These are phyloP conservation scores for Protoeuglena noctilucae DNA, from an alignment of 139 green algal species.

Conservation along the genomic window DNA sequence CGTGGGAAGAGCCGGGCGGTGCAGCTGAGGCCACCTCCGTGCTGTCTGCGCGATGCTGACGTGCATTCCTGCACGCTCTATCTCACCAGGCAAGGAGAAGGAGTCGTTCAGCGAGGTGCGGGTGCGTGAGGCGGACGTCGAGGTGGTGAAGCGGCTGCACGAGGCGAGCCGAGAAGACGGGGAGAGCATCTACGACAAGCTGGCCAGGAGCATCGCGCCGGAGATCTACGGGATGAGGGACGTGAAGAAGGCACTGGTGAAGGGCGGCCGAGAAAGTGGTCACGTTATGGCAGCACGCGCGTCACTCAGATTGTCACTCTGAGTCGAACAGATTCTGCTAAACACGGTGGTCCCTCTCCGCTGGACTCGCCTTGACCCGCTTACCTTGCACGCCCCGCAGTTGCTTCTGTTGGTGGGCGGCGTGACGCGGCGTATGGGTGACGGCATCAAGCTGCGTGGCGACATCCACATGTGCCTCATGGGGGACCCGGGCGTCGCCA, in stretches of 20 bases:
- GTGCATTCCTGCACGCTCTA: neutral
- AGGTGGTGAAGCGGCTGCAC: neutral
- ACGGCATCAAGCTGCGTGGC: conserved; percentile 91
- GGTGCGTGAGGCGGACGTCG: conserved; percentile 1
- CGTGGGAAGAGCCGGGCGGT: too few relatives aligned
- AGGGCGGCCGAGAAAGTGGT: neutral
- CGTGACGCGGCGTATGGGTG: conserved; percentile 43
- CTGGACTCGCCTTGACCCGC: too few relatives aligned
- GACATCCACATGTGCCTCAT: conserved; percentile 98
- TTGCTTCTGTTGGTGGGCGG: conserved; percentile 90
- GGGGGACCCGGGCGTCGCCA: conserved; percentile 96
- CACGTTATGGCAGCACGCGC: too few relatives aligned
- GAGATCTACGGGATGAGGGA: conserved; percentile 89
- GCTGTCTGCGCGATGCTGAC: too few relatives aligned
- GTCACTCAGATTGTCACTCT: too few relatives aligned
- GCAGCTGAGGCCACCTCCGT: neutral
- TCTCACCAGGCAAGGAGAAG: neutral
- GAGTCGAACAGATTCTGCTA: too few relatives aligned
- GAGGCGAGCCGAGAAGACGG: conserved; percentile 16
- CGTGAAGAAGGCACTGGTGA: conserved; percentile 66
- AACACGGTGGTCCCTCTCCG: too few relatives aligned
- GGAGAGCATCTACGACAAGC: conserved; percentile 59
- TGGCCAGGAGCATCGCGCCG: conserved; percentile 65
- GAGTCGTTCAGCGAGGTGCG: neutral
- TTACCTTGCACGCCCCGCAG: too few relatives aligned